A percentile compares a stretch with the other conserved stretches of the same genome.
These are phyloP conservation scores for Entophlyctis luteolus DNA, from an alignment of 192 early-diverging fungal species.

Conservation along the genomic window DNA sequence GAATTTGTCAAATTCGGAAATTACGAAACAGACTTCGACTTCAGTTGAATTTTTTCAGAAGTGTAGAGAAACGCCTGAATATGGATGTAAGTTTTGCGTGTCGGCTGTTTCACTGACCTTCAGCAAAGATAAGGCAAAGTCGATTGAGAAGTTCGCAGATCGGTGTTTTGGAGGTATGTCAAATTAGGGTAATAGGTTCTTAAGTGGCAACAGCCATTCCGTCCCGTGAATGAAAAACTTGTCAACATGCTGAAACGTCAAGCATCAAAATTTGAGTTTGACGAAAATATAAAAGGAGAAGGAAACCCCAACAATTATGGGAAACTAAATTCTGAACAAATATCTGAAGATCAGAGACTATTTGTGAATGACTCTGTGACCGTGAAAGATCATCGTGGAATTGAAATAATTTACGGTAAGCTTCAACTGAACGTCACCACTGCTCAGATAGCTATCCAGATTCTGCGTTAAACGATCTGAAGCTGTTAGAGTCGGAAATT, in stretches of 20 bases:
- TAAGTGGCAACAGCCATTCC: not conserved
- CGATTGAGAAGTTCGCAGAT: slow-evolving; percentile 17
- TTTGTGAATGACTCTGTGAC: slow-evolving; percentile 28
- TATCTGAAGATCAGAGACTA: slow-evolving; percentile 40
- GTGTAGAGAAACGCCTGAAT: slow-evolving; percentile 46
- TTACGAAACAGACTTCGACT: slow-evolving; percentile 33
- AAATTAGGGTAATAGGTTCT: not conserved
- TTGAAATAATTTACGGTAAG: slow-evolving; percentile 50
- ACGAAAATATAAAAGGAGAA: too few relatives aligned
- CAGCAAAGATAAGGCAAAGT: slow-evolving; percentile 1
- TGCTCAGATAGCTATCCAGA: slow-evolving; percentile 38
- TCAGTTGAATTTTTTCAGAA: slow-evolving; percentile 55
- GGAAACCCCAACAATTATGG: too few relatives aligned
- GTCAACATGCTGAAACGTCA: slow-evolving; percentile 1
- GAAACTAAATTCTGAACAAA: not conserved
- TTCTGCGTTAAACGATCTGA: slow-evolving; percentile 41
- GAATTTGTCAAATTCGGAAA: slow-evolving; percentile 36
- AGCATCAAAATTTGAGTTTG: not conserved
- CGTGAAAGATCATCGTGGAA: slow-evolving; percentile 39
- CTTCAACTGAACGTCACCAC: not conserved
- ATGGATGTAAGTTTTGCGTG: slow-evolving; percentile 41
- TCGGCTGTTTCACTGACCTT: too few relatives aligned
- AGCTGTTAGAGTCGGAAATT: slow-evolving; percentile 41
- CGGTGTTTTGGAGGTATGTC: slow-evolving; percentile 40
- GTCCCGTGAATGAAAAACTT: slow-evolving; percentile 7